Conservation (phyloP, 2,329 filamentous ascomycete genomes). For the Bisporella sp. region DNA sequence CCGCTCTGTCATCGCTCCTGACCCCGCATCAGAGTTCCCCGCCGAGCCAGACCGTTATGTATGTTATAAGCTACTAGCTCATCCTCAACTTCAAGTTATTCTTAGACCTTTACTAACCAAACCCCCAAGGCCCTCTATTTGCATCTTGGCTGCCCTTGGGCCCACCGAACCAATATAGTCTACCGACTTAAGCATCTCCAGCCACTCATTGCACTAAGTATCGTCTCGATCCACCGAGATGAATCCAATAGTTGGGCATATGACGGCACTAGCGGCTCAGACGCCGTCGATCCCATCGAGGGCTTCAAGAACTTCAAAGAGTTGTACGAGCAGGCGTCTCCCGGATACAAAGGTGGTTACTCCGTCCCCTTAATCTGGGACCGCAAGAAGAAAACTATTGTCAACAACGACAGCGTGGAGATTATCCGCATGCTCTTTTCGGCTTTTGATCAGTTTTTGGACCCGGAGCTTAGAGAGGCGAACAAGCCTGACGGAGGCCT, state of each 20-base stretch:
- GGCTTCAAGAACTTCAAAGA: slow-evolving; percentile 54
- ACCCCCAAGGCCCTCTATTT: neutral
- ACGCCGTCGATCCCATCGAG: slow-evolving; percentile 8
- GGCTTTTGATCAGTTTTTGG: slow-evolving; percentile 30
- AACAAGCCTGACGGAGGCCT: slow-evolving; percentile 6
- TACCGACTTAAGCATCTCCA: slow-evolving; percentile 86
- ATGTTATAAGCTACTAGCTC: neutral
- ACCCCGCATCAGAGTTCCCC: slow-evolving; percentile 11
- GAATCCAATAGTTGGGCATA: slow-evolving; percentile 10
- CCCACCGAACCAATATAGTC: slow-evolving; percentile 78
- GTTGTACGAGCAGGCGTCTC: slow-evolving; percentile 56
- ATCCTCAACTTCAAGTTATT: neutral
- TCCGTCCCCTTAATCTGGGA: slow-evolving; percentile 64
- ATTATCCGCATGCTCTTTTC: slow-evolving; percentile 75
- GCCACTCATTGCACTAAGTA: neutral
- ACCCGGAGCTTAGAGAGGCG: slow-evolving; percentile 2
- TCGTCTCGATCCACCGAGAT: slow-evolving; percentile 40
- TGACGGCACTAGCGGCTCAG: slow-evolving; percentile 4
- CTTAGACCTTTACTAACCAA: neutral
- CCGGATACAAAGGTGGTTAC: slow-evolving; percentile 57
- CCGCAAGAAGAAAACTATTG: slow-evolving; percentile 53
- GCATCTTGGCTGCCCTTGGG: slow-evolving; percentile 10
- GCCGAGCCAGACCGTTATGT: slow-evolving; percentile 70
- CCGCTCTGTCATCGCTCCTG: neutral
- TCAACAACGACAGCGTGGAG: slow-evolving; percentile 73